Base-by-base conservation (phyloP, 78 protist genomes). In the Monosiga brevicollis region DNA sequence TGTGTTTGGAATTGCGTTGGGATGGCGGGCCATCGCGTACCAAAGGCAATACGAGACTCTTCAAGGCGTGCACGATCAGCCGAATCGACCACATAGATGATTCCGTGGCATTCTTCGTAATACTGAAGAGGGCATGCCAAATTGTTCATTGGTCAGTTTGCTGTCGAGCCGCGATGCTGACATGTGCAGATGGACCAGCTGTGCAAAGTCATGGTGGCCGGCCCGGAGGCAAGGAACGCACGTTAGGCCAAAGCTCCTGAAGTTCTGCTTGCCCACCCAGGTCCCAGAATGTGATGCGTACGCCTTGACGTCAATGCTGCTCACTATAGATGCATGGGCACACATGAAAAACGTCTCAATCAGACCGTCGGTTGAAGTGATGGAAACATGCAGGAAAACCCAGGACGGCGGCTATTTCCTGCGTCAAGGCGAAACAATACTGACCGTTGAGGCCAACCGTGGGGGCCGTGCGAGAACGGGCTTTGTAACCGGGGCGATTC, bases 381-480 rank as follows among this genome's bases (percentile, higher is more conserved):
- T 49, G 62, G 6, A 11, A 6, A 11, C 62, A 11, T 49, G 62
- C 62, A 11, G 6, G 43, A 23, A 20, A 37, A 20, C 20, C 36
- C 78, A 11, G 3, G 38, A 9, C 11, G 38, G 3, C 11, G 36
- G 25, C 78, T 3, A 11, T 20, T 3, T 11, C 3, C 38, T 3
- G 34, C 34, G 36, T 3, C 36, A 15, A 3, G 34, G 36, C 78
- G 24, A 20, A 74, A 3, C 24, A 74, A 11, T 11, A 74, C 36
- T 3, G 24, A 74, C 78, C 11, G 89, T 90, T 90, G 87, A 94
- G 90, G 55, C 96, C 96, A 38, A 91, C 93, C 32, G 96, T 91
- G 25, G 94, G 94, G n/a, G n/a, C n/a, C n/a, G n/a, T n/a, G n/a
- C n/a, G n/a, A n/a, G n/a, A n/a, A n/a, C n/a, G n/a, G n/a, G n/a